These are phyloP conservation scores for Rostrohypoxylon terebratum DNA, from an alignment of 495 filamentous ascomycete genomes.

Conservation along the genomic window DNA sequence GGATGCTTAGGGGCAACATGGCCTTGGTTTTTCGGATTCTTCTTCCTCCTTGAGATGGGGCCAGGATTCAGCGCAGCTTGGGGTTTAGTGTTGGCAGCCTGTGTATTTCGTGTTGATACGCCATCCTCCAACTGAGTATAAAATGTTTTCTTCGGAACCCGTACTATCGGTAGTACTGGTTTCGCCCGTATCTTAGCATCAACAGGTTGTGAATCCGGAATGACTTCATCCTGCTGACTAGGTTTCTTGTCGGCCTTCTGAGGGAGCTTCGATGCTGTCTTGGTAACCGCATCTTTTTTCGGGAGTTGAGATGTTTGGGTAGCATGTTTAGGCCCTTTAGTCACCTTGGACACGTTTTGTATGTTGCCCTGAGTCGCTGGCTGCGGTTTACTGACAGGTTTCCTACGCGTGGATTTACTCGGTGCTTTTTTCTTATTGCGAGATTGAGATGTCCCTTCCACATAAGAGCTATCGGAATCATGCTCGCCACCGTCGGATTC, in stretches of 20 bases:
- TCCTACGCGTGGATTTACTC: slow-evolving; percentile 9
- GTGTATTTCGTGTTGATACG: not conserved
- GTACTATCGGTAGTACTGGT: not conserved
- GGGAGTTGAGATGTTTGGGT: slow-evolving; percentile 5
- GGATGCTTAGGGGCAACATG: slow-evolving; percentile 5
- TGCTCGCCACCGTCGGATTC: slow-evolving; percentile 10
- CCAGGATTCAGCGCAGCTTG: not conserved
- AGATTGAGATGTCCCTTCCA: slow-evolving; percentile 4
- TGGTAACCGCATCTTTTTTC: slow-evolving; percentile 5
- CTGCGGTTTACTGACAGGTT: slow-evolving; percentile 12
- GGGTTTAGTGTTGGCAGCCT: not conserved
- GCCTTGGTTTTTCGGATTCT: slow-evolving; percentile 2
- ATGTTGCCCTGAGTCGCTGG: not conserved
- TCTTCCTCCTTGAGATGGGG: not conserved
- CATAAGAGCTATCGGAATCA: slow-evolving; percentile 33
- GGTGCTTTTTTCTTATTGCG: slow-evolving; percentile 22
- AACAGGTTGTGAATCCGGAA: slow-evolving; percentile 20
- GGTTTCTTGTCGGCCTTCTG: not conserved
- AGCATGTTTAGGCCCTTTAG: slow-evolving; percentile 12
- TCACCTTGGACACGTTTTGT: not conserved
- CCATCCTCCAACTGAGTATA: slow-evolving; percentile 11
- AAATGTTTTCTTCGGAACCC: slow-evolving; percentile 35
- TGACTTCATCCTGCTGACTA: not conserved
- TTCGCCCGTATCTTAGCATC: not conserved
- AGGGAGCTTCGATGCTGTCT: slow-evolving; percentile 6